Evolutionary conservation across 768 basidiomycete genomes (phyloP).

Genomic region (Trametes maxima): DNA sequence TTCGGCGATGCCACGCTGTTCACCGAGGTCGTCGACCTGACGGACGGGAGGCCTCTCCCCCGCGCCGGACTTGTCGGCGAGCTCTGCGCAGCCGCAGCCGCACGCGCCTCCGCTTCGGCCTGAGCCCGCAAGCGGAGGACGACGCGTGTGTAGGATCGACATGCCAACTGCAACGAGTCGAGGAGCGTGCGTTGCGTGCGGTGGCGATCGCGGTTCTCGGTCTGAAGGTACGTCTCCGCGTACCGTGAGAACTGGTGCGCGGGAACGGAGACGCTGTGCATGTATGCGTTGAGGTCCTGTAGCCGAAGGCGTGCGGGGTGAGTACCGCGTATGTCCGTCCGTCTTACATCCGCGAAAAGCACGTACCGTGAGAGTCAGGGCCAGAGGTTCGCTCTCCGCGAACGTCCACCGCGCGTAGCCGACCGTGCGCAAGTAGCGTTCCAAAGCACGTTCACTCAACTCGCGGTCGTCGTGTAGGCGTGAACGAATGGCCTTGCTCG

Average conservation of each 20-base stretch:
- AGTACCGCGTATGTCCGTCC: not conserved
- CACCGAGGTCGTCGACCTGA: constrained; percentile 12
- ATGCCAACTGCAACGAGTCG: constrained; percentile 57
- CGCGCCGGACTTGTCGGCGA: constrained; percentile 14
- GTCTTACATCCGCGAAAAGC: not conserved
- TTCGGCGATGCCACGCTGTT: constrained; percentile 13
- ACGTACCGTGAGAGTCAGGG: constrained; percentile 63
- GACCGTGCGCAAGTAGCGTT: constrained; percentile 67
- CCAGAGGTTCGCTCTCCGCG: constrained; percentile 54
- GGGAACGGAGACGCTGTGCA: constrained; percentile 78
- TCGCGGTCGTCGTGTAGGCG: constrained; percentile 50
- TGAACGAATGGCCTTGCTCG: constrained; percentile 56
- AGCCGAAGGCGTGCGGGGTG: not conserved
- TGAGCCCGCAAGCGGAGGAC: constrained; percentile 77
- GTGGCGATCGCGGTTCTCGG: constrained; percentile 43
- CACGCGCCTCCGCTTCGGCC: constrained; percentile 60
- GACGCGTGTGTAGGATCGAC: constrained; percentile 79
- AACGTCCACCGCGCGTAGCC: constrained; percentile 72
- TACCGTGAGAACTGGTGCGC: constrained; percentile 69
- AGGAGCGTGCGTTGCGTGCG: constrained; percentile 43
- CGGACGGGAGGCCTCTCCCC: constrained; percentile 6
- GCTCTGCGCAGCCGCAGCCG: constrained; percentile 13
- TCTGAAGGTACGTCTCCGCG: constrained; percentile 59
- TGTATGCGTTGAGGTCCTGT: constrained; percentile 79
- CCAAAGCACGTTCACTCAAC: constrained; percentile 65